phyloP scores from a whole-genome alignment of 2,329 filamentous ascomycete genomes.

The Penicillium decumbens region DNA sequence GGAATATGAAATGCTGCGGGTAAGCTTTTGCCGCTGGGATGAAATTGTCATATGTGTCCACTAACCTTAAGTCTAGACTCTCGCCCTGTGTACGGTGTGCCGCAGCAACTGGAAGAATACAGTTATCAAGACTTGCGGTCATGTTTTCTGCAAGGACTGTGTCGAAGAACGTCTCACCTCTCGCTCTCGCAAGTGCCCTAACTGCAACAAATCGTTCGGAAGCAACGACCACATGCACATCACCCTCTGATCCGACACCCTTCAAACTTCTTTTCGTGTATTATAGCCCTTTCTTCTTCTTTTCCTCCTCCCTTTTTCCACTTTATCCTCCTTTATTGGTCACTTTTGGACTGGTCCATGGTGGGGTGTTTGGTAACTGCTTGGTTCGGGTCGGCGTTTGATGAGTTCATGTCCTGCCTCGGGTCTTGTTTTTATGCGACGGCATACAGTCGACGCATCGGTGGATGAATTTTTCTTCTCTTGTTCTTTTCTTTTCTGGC shows the following conservation, averaged over 20 bases:
- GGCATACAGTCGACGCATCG: slow-evolving; percentile 20
- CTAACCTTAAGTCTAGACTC: slow-evolving; percentile 48
- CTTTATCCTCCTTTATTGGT: slow-evolving; percentile 17
- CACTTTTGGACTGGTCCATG: slow-evolving; percentile 29
- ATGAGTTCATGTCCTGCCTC: slow-evolving; percentile 10
- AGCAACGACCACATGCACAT: slow-evolving; percentile 77
- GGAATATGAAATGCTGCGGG: slow-evolving; percentile 79
- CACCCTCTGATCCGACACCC: slow-evolving; percentile 37
- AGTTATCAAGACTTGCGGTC: slow-evolving; percentile 86
- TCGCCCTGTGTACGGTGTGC: slow-evolving; percentile 88
- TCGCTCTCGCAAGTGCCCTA: slow-evolving; percentile 90
- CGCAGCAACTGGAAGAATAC: slow-evolving; percentile 92
- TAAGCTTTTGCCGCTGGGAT: slow-evolving; percentile 49
- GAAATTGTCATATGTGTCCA: neutral
- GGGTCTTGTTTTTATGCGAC: slow-evolving; percentile 10
- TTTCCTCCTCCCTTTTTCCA: slow-evolving; percentile 8
- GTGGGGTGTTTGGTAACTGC: slow-evolving; percentile 36
- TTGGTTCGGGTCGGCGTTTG: slow-evolving; percentile 33
- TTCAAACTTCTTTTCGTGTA: slow-evolving; percentile 28
- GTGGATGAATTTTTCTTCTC: slow-evolving; percentile 14
- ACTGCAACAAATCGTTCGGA: slow-evolving; percentile 88
- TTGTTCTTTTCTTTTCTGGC: slow-evolving; percentile 12
- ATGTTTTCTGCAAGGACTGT: slow-evolving; percentile 87
- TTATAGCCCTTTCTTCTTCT: slow-evolving; percentile 28
- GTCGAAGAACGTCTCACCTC: slow-evolving; percentile 85